Percentiles rank a stretch among this genome's conserved stretches.
Evolutionary conservation across 805 yeast species (phyloP).

Genomic region (Kodamaea hsintzibuensis): DNA sequence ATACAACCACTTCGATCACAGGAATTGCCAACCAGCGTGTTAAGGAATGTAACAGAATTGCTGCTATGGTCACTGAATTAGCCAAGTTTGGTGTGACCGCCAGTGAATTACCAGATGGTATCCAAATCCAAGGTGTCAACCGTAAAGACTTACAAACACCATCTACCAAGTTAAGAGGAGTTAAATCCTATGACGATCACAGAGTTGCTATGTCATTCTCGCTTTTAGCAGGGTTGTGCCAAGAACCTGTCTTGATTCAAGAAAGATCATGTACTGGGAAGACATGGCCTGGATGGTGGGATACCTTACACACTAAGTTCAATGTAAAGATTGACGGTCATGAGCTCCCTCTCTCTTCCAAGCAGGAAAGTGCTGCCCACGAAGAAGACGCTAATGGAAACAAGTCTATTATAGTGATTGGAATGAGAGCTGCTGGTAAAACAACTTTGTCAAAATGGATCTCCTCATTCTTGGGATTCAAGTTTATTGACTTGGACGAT

Average conservation of each 20-base stretch:
- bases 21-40: constrained; percentile 99
- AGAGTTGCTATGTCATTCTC: constrained; percentile 98
- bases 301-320: constrained; percentile 70
- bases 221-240: constrained; percentile 72
- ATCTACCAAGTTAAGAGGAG: constrained; percentile 45
- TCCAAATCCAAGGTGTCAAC: constrained; percentile 74
- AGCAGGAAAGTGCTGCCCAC: constrained; percentile 6
- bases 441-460: constrained; percentile 82
- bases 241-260: constrained; percentile 65
- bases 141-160: constrained; percentile 57
- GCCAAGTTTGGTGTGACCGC: constrained; percentile 89
- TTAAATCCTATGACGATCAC: constrained; percentile 89
- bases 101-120: constrained; percentile 88
- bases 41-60: constrained; percentile 94
- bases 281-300: constrained; percentile 99
- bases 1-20: constrained; percentile 67
- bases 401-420: constrained; percentile 75
- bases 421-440: constrained; percentile 99
- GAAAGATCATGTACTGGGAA: constrained; percentile 94
- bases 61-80: constrained; percentile 88
- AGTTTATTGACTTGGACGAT: constrained; percentile 74
- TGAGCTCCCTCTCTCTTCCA: constrained; percentile 44
- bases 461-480: constrained; percentile 65
- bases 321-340: constrained; percentile 69
- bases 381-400: constrained; percentile 34